Evolutionary conservation across 441 rosid genomes (phyloP), one percentile per base, ranked within the genome.

Genomic region (Daphne laureola): DNA sequence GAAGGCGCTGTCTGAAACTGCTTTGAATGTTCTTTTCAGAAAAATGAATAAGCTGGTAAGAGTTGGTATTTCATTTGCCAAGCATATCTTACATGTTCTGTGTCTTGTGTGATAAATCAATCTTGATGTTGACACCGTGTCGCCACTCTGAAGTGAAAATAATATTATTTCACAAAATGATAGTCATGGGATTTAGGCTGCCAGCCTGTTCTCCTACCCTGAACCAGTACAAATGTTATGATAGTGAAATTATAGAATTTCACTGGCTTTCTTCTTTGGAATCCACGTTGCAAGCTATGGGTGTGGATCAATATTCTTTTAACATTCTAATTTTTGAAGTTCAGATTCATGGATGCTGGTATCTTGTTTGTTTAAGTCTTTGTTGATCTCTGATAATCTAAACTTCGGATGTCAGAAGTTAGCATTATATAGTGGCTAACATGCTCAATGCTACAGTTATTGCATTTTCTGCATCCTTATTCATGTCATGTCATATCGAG

Each of bases 31-130:
- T 65, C 70, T 80, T 49, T 71, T 66, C 52, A 66, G 76, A 42
- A 81, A 76, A 65, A 81, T 89, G 68, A 87, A 86, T 68, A 69
- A 70, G 59, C 62, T 83, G 90, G 96, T 91, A 86, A 25, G 62
- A 13, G 35, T 23, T 17, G 45, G 18, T 26, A 40, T 53, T 23
- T 47, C 12, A 43, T 35, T 46, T 51, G 54, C 60, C 58, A 55
- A 48, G 59, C 21, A 31, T 51, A 46, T 8, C 40, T 53, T 59
- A 43, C 7, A 17, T 46, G 48, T 52, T 64, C 26, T 31, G 43
- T 58, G 42, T n/a, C 31, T 46, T 44, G 43, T 58, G 46, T 57
- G 15, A 49, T 4, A 38, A 27, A 52, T 54, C 46, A 14, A 46
- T 55, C n/a, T 12, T 26, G 6, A 8, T 26, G 14, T 43, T 21